Percentiles rank a stretch among this genome's conserved stretches.
Conservation (phyloP, 768 basidiomycete species). For the Clitopilus hobsonii region DNA sequence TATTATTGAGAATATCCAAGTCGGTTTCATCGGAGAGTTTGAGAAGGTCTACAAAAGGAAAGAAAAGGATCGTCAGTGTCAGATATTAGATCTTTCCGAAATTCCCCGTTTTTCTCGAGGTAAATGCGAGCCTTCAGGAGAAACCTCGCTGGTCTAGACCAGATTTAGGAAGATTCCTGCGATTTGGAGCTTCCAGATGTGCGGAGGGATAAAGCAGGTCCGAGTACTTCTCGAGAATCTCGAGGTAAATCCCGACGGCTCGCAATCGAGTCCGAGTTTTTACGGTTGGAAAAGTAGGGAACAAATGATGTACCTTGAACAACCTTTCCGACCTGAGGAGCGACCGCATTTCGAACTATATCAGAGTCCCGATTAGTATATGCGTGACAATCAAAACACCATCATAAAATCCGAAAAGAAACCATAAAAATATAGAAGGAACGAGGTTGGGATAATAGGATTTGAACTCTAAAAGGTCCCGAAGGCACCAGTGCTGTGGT, state of each 20-base stretch:
- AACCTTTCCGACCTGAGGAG: conserved; percentile 79
- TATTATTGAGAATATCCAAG: conserved; percentile 74
- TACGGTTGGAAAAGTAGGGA: background rate
- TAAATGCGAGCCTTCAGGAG: background rate
- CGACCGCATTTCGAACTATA: conserved; percentile 63
- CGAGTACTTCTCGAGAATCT: no score
- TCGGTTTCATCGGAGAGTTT: conserved; percentile 91
- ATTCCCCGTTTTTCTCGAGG: background rate
- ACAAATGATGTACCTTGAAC: conserved; percentile 59
- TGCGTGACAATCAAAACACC: background rate
- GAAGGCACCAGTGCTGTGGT: no score
- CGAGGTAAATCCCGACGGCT: background rate
- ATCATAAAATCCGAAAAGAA: no score
- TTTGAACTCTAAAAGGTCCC: background rate
- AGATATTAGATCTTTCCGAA: no score
- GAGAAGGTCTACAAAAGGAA: conserved; percentile 61
- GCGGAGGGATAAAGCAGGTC: no score
- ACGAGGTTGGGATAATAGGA: background rate
- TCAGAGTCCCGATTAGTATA: background rate
- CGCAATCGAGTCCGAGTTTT: background rate
- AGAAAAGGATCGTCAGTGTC: background rate
- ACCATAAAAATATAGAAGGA: background rate
- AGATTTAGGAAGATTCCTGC: no score
- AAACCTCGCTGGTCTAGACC: background rate
- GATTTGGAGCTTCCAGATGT: no score